A percentile compares a stretch with the other conserved stretches of the same genome.
Conservation (phyloP, 2,329 filamentous ascomycete genomes). For the Aspergillus ruber region DNA sequence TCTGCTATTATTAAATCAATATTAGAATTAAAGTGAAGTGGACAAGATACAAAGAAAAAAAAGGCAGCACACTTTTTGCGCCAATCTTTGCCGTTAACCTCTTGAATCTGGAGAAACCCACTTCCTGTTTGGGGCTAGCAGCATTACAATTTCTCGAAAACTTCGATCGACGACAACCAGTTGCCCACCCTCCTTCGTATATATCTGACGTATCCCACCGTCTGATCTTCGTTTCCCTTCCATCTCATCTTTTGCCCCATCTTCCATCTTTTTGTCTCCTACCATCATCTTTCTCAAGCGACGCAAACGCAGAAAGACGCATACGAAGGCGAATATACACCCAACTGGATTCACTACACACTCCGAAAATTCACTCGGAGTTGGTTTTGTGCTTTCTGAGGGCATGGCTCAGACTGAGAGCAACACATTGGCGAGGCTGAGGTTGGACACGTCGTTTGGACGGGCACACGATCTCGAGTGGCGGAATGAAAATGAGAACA, state of each 20-base stretch:
- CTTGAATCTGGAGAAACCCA: background rate
- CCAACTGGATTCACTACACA: background rate
- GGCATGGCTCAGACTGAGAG: constrained; percentile 35
- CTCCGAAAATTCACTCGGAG: background rate
- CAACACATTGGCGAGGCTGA: constrained; percentile 29
- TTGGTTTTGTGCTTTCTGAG: constrained; percentile 17
- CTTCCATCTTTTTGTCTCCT: too few relatives aligned
- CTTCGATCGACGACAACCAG: background rate
- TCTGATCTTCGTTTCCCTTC: background rate
- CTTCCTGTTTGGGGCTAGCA: background rate
- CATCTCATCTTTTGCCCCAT: background rate
- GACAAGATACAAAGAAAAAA: constrained; percentile 2
- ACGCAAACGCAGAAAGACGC: too few relatives aligned
- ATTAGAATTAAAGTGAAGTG: background rate
- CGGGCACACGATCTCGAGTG: constrained; percentile 19
- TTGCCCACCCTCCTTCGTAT: background rate
- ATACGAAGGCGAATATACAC: background rate
- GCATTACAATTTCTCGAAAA: background rate
- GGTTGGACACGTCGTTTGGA: constrained; percentile 34
- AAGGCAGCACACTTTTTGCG: too few relatives aligned
- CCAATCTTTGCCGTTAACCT: background rate
- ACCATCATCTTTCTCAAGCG: too few relatives aligned
- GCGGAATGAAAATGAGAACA: constrained; percentile 19
- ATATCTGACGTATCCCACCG: too few relatives aligned
- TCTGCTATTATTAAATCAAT: background rate